Percentiles rank a stretch among this genome's conserved stretches.
These are phyloP conservation scores for Backusella tarrabulga DNA, from an alignment of 192 early-diverging fungal genomes.

Conservation along the genomic window DNA sequence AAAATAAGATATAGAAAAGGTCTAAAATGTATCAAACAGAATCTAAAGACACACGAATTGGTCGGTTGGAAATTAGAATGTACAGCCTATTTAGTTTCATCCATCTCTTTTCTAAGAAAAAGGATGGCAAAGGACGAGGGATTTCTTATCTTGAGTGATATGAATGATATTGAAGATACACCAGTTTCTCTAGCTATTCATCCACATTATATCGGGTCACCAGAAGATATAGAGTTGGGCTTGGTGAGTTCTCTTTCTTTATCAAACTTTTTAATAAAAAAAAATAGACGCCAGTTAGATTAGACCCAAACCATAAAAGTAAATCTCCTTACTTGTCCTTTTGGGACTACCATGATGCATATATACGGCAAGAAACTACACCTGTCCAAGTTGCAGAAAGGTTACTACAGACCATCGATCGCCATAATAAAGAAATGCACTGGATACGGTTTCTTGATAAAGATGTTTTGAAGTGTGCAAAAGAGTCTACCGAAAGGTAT, in stretches of 20 bases:
- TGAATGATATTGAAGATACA: not conserved
- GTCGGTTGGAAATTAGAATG: not conserved
- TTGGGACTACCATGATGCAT: constrained; percentile 47
- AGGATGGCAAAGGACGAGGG: not conserved
- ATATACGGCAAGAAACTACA: constrained; percentile 29
- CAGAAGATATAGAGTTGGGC: not conserved
- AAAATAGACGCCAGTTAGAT: not conserved
- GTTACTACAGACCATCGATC: constrained; percentile 17
- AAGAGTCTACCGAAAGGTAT: constrained; percentile 57
- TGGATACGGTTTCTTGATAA: constrained; percentile 22
- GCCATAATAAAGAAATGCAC: constrained; percentile 20
- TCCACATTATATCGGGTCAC: not conserved
- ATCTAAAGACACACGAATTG: not conserved
- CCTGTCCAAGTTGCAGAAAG: constrained; percentile 41
- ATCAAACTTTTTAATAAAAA: not conserved
- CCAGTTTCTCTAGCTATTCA: not conserved
- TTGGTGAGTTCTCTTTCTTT: not conserved
- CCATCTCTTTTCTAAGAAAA: not conserved
- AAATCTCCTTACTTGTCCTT: constrained; percentile 31
- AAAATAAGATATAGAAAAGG: not conserved
- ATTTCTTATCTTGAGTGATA: not conserved
- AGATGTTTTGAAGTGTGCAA: constrained; percentile 49
- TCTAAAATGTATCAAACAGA: not conserved
- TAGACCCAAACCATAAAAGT: constrained; percentile 4
- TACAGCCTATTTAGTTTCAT: not conserved